Base-by-base conservation (phyloP, 2,329 filamentous ascomycete genomes). In the Hypoxylon sp. region DNA sequence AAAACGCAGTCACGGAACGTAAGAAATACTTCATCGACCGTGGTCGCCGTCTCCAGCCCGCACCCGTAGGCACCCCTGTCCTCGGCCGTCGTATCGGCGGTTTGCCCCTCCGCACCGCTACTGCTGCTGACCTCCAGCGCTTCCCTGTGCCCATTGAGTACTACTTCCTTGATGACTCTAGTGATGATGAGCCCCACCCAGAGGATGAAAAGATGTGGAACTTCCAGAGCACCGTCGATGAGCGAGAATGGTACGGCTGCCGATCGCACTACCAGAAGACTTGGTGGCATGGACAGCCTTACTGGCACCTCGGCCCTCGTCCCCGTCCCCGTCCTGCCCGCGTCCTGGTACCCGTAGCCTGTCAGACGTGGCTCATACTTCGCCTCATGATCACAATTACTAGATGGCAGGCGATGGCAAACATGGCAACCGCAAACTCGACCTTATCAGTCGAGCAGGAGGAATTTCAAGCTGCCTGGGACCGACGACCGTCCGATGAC, bases 51-150 rank as follows among this genome's bases (percentile, higher is more conserved):
- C 5, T 59, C 14, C 14, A 5, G 37, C 56, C n/a, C 31, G 24
- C 46, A 33, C 35, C 35, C 5, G 24, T 8, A 29, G 22, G 9
- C 24, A 31, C n/a, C 6, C 39, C 24, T n/a, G 31, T 22, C 17
- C 26, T 35, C 29, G 54, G 54, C 29, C 48, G 62, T 8, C 14
- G 50, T 11, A 50, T 57, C 51, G 52, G 60, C 14, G 60, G 51
- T 4, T 3, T 5, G 8, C 14, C 39, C 2, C 51, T 56, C 3
- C 46, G n/a, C 22, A 10, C 33, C 6, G 53, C 33, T 10, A 24
- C 8, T 24, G 51, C 51, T 3, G 51, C 31, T 9, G 13, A 48
- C 44, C 11, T n/a, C 6, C 22, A 19, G 17, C 8, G 31, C 10
- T 50, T 63, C 46, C 42, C 33, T 14, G 24, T 11, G 51, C 13